A percentile compares a stretch with the other conserved stretches of the same genome.
Evolutionary conservation across 345 rosid genomes (phyloP).

Genomic region (Eucalyptus sideroxylon): DNA sequence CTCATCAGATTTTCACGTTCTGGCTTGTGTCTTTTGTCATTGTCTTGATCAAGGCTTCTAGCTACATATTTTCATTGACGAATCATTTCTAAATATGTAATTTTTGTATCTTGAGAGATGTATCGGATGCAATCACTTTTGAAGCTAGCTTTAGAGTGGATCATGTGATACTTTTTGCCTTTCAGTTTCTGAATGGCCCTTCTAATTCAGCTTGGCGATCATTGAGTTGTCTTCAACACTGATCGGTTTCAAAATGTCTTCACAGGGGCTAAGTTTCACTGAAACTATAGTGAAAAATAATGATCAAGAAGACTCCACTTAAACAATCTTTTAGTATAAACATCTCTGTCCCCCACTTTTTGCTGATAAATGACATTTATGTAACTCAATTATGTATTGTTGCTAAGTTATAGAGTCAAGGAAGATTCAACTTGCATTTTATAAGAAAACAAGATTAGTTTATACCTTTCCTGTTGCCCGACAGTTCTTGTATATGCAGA

Average conservation of each 20-base stretch:
- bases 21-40: background rate
- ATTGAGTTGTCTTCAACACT: background rate
- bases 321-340: background rate
- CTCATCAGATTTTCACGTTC: background rate
- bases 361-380: background rate
- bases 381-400: background rate
- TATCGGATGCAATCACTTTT: background rate
- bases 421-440: background rate
- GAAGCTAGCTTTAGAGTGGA: background rate
- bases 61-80: background rate
- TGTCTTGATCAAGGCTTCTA: background rate
- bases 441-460: background rate
- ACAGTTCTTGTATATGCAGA: background rate
- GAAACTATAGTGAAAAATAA: background rate
- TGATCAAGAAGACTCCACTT: background rate
- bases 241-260: background rate
- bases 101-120: background rate
- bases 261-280: background rate
- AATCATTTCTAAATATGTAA: background rate
- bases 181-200: background rate
- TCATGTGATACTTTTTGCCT: background rate
- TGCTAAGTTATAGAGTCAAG: background rate
- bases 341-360: background rate
- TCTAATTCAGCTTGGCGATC: fast-evolving
- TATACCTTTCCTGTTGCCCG: background rate